Evolutionary conservation across 73 alveolate genomes (phyloP).

Genomic region (Uronychia setigera): DNA sequence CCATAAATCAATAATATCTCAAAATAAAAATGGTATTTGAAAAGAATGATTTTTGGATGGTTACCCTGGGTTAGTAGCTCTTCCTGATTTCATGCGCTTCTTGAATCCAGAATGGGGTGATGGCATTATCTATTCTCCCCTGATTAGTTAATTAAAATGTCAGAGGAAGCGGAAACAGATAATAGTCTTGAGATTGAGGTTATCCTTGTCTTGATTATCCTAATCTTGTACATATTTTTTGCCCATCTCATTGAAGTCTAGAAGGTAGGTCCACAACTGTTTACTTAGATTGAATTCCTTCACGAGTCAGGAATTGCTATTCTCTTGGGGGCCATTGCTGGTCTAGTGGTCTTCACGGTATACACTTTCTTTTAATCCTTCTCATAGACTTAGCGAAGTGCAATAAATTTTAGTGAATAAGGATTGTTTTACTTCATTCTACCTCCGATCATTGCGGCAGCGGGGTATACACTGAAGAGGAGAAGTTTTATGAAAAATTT

Average conservation of each 20-base stretch:
- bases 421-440: slow-evolving; percentile 60
- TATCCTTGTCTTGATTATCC: slow-evolving; percentile 1
- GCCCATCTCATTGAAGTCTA: slow-evolving; percentile 32
- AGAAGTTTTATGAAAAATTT: slow-evolving; percentile 59
- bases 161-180: neutral
- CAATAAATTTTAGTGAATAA: slow-evolving; percentile 62
- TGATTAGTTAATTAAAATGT: neutral
- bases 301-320: slow-evolving; percentile 81
- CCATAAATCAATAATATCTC: too few relatives aligned
- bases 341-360: slow-evolving; percentile 42
- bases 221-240: slow-evolving; percentile 21
- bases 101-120: too few relatives aligned
- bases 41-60: too few relatives aligned
- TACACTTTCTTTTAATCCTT: neutral
- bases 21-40: too few relatives aligned
- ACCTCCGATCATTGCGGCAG: slow-evolving; percentile 69
- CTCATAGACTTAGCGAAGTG: too few relatives aligned
- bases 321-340: slow-evolving; percentile 69
- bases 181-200: neutral
- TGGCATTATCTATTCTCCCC: too few relatives aligned
- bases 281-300: slow-evolving; percentile 43
- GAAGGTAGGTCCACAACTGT: too few relatives aligned
- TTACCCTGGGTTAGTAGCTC: too few relatives aligned
- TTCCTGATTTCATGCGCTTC: too few relatives aligned
- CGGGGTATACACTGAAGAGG: slow-evolving; percentile 70